Conservation (phyloP, 2,329 filamentous ascomycete species). For the Ambrosiella cleistominuta region DNA sequence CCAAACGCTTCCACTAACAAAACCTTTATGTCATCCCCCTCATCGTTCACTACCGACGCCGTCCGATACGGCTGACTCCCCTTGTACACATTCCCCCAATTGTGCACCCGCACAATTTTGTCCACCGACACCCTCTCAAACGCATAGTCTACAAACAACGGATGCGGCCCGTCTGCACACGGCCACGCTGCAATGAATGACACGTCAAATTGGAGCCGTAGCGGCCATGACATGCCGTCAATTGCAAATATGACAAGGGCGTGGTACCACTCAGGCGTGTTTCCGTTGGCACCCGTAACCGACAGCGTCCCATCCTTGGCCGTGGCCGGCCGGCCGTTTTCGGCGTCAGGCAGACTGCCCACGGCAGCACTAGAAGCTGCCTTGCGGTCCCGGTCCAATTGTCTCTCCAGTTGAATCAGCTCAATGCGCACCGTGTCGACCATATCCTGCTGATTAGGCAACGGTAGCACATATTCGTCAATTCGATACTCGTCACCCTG, state of each 20-base stretch:
- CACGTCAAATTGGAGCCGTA: slow-evolving; percentile 45
- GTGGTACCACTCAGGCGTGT: slow-evolving; percentile 33
- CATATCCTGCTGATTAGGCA: slow-evolving; percentile 37
- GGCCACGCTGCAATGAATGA: slow-evolving; percentile 50
- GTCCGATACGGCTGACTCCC: slow-evolving; percentile 12
- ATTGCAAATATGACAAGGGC: slow-evolving; percentile 47
- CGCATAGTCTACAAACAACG: slow-evolving; percentile 55
- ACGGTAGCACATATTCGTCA: slow-evolving; percentile 43
- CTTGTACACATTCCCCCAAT: slow-evolving; percentile 41
- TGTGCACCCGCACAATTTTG: slow-evolving; percentile 44
- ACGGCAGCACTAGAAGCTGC: slow-evolving; percentile 14
- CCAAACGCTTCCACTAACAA: slow-evolving; percentile 58
- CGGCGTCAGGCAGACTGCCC: background rate
- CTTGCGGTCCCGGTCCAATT: background rate
- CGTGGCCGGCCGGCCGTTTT: slow-evolving; percentile 13
- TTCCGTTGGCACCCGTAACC: background rate
- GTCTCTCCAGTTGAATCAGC: slow-evolving; percentile 40
- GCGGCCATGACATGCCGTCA: slow-evolving; percentile 43
- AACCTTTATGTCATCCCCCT: slow-evolving; percentile 28
- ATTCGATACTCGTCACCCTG: slow-evolving; percentile 44
- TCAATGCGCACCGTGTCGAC: slow-evolving; percentile 54
- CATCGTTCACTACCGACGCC: slow-evolving; percentile 14
- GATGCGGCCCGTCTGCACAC: slow-evolving; percentile 45
- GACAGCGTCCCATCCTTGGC: slow-evolving; percentile 5
- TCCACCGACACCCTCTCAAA: slow-evolving; percentile 43